Percentiles rank a stretch among this genome's conserved stretches.
These are phyloP conservation scores for Hypoxylon sp. DNA, from an alignment of 2,329 filamentous ascomycete species.

Conservation along the genomic window DNA sequence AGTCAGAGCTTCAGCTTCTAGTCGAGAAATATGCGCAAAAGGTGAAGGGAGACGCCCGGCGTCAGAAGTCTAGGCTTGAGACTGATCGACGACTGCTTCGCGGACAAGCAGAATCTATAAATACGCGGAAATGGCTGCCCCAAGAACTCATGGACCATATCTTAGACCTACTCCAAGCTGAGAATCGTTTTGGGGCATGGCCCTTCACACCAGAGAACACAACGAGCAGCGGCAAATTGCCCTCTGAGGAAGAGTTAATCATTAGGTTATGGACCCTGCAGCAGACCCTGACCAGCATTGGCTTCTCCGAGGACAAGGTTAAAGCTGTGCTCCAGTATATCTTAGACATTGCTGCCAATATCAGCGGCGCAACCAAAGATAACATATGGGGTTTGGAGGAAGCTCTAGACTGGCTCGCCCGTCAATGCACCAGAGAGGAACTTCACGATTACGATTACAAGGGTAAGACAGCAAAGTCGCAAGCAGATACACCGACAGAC, in stretches of 20 bases:
- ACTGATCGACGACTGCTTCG: slow-evolving; percentile 88
- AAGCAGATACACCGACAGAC: slow-evolving; percentile 61
- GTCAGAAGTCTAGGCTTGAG: slow-evolving; percentile 82
- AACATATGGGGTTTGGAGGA: slow-evolving; percentile 88
- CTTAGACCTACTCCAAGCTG: slow-evolving; percentile 77
- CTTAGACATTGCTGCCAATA: slow-evolving; percentile 74
- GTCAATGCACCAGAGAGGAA: slow-evolving; percentile 77
- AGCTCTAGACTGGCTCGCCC: slow-evolving; percentile 89
- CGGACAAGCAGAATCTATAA: slow-evolving; percentile 79
- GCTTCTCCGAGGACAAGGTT: slow-evolving; percentile 75
- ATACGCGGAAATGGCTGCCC: slow-evolving; percentile 83
- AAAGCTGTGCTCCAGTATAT: slow-evolving; percentile 75
- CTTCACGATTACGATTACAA: slow-evolving; percentile 77
- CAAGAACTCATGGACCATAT: slow-evolving; percentile 83
- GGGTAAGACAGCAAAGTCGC: slow-evolving; percentile 56
- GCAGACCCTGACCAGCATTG: slow-evolving; percentile 75
- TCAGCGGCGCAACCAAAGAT: slow-evolving; percentile 70
- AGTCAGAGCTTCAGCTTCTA: slow-evolving; percentile 87
- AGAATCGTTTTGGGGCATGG: slow-evolving; percentile 70
- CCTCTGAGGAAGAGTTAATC: slow-evolving; percentile 81
- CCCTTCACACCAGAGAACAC: slow-evolving; percentile 62
- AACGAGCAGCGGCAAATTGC: slow-evolving; percentile 61
- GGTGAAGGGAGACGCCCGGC: slow-evolving; percentile 80
- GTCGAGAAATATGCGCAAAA: slow-evolving; percentile 88
- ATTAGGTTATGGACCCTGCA: slow-evolving; percentile 88